These are phyloP conservation scores for Waltiozyma sp. DNA, from an alignment of 1,139 yeast genomes.

Conservation along the genomic window DNA sequence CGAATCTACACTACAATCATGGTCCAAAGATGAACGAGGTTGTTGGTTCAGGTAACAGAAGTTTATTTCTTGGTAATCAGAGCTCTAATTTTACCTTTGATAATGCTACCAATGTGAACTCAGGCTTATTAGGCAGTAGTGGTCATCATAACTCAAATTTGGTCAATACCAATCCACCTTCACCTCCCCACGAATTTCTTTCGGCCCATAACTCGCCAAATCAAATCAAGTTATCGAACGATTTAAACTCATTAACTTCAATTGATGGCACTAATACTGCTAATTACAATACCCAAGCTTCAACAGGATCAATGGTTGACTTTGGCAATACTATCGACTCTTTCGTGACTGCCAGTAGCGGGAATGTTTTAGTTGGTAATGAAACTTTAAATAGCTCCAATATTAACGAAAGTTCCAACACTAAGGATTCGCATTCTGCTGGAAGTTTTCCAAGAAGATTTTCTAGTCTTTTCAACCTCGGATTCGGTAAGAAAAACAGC, in stretches of 20 bases:
- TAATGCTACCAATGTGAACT: neutral
- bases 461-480: slow-evolving; percentile 17
- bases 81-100: neutral
- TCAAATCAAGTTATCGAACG: slow-evolving; percentile 3
- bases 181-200: slow-evolving; percentile 13
- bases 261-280: neutral
- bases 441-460: slow-evolving; percentile 17
- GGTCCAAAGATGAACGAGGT: slow-evolving; percentile 2
- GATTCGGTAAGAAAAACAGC: slow-evolving; percentile 8
- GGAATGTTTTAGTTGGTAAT: neutral
- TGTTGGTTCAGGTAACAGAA: slow-evolving; percentile 1
- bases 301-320: neutral
- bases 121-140: slow-evolving; percentile 1
- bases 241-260: neutral
- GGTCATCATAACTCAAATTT: slow-evolving; percentile 9
- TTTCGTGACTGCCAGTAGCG: neutral
- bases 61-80: slow-evolving; percentile 12
- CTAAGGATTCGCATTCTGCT: neutral
- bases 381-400: neutral
- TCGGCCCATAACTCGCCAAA: slow-evolving; percentile 16
- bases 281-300: neutral
- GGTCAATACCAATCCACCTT: slow-evolving; percentile 15
- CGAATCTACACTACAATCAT: slow-evolving; percentile 5
- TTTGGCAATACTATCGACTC: neutral
- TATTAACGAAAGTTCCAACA: neutral